These are phyloP conservation scores for Ramaria sp. DNA, from an alignment of 768 basidiomycete genomes.

Conservation along the genomic window DNA sequence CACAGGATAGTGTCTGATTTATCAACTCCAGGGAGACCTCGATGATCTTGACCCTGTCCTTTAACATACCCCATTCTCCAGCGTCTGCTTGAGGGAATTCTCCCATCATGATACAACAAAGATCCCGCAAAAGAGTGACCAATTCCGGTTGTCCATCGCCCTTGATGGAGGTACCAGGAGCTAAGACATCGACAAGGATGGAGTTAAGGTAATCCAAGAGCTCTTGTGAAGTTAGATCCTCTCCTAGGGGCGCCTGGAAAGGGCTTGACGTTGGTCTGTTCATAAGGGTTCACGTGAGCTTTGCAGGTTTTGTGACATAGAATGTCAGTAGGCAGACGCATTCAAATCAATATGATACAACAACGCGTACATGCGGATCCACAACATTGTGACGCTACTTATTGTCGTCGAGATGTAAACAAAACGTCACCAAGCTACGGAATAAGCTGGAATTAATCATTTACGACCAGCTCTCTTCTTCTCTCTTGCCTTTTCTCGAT, in stretches of 20 bases:
- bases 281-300: neutral
- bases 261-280: neutral
- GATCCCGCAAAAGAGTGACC: neutral
- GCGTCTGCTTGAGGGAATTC: slow-evolving; percentile 44
- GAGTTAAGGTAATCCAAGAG: slow-evolving; percentile 34
- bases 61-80: slow-evolving; percentile 41
- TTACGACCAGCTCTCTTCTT: slow-evolving; percentile 72
- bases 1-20: slow-evolving; percentile 35
- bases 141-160: slow-evolving; percentile 1
- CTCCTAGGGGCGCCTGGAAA: slow-evolving; percentile 18
- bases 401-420: neutral
- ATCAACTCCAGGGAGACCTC: slow-evolving; percentile 47
- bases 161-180: slow-evolving; percentile 17
- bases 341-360: neutral
- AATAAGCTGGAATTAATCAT: slow-evolving; percentile 22
- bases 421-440: neutral
- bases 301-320: neutral
- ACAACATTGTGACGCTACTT: neutral
- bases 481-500: slow-evolving; percentile 68
- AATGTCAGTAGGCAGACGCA: neutral
- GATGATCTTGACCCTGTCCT: slow-evolving; percentile 47
- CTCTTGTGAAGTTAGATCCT: slow-evolving; percentile 17
- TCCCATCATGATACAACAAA: slow-evolving; percentile 8
- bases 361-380: slow-evolving; percentile 6
- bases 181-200: slow-evolving; percentile 27